Evolutionary conservation across 768 basidiomycete species (phyloP), one percentile per base, ranked within the genome.

Genomic region (Pulveroboletus ravenelii): DNA sequence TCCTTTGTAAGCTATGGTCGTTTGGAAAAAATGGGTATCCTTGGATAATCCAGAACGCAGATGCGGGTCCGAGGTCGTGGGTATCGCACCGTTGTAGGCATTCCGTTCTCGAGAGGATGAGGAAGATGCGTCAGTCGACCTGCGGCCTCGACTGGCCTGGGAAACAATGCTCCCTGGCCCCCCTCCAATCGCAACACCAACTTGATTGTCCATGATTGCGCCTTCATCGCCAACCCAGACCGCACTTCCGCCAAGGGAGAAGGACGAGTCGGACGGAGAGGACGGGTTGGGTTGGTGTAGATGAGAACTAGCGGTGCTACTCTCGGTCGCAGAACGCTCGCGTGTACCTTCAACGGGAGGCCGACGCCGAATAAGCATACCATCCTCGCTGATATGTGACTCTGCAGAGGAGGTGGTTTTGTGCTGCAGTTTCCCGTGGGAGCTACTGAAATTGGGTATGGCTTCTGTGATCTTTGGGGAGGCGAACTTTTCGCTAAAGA

Each of bases 21-120:
- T 90, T 62, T 93, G 85, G 70, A 82, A 97, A 64, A 89, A 95
- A 65, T 97, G 94, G 34, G 94, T 97, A 75, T 99, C 95, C 60
- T 90, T 91, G 42, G 76, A 74, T 57, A 77, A 56, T 27, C 75
- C 74, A 50, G 76, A 70, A 43, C 81, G 74, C 38, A 71, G 51
- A 45, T 78, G 74, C 27, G 70, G 67, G 50, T 85, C 81, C 50
- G 71, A 71, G 45, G 72, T 66, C 9, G 76, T 64, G 45, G 72
- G 74, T 55, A 72, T 72, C 15, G 72, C 64, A 39, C 64, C 56
- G 43, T 63, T 62, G 43, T 68, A 68, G 45, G 68, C 59, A 48
- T 62, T 65, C 15, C 70, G 72, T n/a, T 79, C 78, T 52, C 70
- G 74, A 2, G 87, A 89, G 3, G 86, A 87, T 10, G 59, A 42